A percentile compares a stretch with the other conserved stretches of the same genome.
These are phyloP conservation scores for Trichosporon coremiiforme DNA, from an alignment of 1,284 basidiomycete species.

Conservation along the genomic window DNA sequence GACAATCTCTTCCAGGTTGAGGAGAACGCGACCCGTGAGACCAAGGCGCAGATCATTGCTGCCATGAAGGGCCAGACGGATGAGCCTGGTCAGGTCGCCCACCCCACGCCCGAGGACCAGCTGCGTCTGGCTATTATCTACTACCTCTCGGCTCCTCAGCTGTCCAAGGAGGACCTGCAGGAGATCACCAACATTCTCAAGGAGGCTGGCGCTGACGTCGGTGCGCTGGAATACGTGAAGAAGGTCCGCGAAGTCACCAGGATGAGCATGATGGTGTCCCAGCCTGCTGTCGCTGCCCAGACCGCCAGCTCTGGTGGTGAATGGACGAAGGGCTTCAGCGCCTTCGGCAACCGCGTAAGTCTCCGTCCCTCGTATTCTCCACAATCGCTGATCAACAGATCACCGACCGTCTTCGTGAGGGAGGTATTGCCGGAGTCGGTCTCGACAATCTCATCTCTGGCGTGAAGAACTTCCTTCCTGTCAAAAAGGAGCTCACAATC, in stretches of 20 bases:
- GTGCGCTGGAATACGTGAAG: conserved; percentile 90
- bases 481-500: conserved; percentile 88
- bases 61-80: conserved; percentile 61
- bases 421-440: conserved; percentile 65
- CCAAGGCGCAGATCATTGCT: conserved; percentile 77
- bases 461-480: conserved; percentile 96
- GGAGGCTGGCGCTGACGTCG: conserved; percentile 73
- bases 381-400: conserved; percentile 58
- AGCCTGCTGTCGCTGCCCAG: conserved; percentile 65
- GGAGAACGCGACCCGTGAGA: conserved; percentile 85
- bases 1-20: conserved; percentile 97
- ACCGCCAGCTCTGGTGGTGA: conserved; percentile 59
- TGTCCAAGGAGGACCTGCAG: conserved; percentile 80
- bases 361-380: too few species aligned
- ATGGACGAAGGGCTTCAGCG: conserved; percentile 80
- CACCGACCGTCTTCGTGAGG: conserved; percentile 90
- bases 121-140: conserved; percentile 91
- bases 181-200: conserved; percentile 87
- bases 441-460: conserved; percentile 95
- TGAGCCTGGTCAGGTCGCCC: conserved; percentile 63
- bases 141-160: conserved; percentile 78
- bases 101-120: conserved; percentile 73
- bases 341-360: conserved; percentile 81
- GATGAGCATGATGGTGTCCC: conserved; percentile 81
- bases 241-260: conserved; percentile 85